A percentile compares a stretch with the other conserved stretches of the same genome.
Evolutionary conservation across 2,329 filamentous ascomycete genomes (phyloP).

Genomic region (Aspergillus aculeatus): DNA sequence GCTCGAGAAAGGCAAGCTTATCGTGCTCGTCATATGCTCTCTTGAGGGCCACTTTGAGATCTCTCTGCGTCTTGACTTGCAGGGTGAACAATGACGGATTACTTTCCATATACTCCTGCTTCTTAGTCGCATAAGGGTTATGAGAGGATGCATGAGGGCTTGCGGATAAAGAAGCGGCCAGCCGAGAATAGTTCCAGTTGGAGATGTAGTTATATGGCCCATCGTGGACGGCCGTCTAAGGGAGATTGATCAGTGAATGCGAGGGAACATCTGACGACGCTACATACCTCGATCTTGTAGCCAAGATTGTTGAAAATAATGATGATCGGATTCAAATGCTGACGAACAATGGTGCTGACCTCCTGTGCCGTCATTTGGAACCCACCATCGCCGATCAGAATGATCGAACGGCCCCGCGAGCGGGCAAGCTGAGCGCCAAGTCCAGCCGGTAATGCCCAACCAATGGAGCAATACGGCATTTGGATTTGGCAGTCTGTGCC

Average conservation of each 20-base stretch:
- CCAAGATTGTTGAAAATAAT: conserved; percentile 81
- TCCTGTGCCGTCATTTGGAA: conserved; percentile 84
- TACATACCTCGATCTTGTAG: conserved; percentile 68
- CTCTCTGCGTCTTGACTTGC: background rate
- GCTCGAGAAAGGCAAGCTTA: conserved; percentile 11
- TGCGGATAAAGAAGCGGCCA: conserved; percentile 3
- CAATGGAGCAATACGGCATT: conserved; percentile 11
- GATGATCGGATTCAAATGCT: conserved; percentile 70
- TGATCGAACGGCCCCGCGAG: conserved; percentile 57
- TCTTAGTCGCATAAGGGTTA: conserved; percentile 1
- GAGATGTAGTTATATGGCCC: conserved; percentile 13
- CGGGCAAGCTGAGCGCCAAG: conserved; percentile 11
- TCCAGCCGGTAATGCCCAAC: conserved; percentile 11
- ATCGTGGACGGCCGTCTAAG: conserved; percentile 8
- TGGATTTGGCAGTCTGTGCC: conserved; percentile 9
- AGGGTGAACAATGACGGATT: background rate
- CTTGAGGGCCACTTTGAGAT: background rate
- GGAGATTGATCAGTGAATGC: background rate
- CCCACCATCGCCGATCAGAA: conserved; percentile 81
- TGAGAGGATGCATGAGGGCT: background rate
- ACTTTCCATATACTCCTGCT: background rate
- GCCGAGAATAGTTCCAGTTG: conserved; percentile 12
- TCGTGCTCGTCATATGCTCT: background rate
- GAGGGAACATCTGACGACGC: no score
- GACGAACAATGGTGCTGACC: conserved; percentile 76